Evolutionary conservation across 2,329 filamentous ascomycete species (phyloP), one percentile per base, ranked within the genome.

Genomic region (Aspergillus awamori): DNA sequence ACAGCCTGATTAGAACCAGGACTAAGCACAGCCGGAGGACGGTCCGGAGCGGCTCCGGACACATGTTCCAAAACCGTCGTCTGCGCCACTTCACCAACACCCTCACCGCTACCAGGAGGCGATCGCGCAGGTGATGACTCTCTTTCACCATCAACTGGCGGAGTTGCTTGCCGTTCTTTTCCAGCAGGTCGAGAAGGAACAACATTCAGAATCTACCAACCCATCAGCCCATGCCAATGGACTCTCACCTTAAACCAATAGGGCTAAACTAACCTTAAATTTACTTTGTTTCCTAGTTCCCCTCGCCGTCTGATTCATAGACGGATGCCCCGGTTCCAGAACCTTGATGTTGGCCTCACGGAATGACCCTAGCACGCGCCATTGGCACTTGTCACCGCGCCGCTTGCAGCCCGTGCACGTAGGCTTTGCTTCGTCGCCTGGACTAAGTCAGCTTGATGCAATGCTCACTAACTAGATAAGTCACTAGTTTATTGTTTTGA

Each of bases 351-450:
- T 74, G 38, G 68, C 66, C 57, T 72, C 70, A 11, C 69, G 69
- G 51, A 75, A 76, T 6, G 67, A 69, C 24, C 73, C 70, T 24
- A 74, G 64, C 56, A 70, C 57, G 10, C 70, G 68, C 73, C 73
- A 73, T 59, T 73, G 68, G 48, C 73, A 74, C 22, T 62, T 62
- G 7, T 74, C 72, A 7, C 69, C 68, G 15, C 71, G 68, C 7
- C 68, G 67, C 30, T 67, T 70, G 63, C 73, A 76, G 56, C 71
- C 70, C 5, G 66, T 65, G 57, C 74, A 76, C 17, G 60, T 61
- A 3, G 74, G 74, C 52, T 71, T 71, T 8, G 56, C 52, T 61
- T 75, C 73, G 45, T 76, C 73, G 52, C 71, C 68, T 71, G 52
- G 55, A 28, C 20, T 36, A 53, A 53, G 56, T 17, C 11, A 41